Base-by-base conservation (phyloP, 2,329 filamentous ascomycete genomes). In the Fulvia fulva region DNA sequence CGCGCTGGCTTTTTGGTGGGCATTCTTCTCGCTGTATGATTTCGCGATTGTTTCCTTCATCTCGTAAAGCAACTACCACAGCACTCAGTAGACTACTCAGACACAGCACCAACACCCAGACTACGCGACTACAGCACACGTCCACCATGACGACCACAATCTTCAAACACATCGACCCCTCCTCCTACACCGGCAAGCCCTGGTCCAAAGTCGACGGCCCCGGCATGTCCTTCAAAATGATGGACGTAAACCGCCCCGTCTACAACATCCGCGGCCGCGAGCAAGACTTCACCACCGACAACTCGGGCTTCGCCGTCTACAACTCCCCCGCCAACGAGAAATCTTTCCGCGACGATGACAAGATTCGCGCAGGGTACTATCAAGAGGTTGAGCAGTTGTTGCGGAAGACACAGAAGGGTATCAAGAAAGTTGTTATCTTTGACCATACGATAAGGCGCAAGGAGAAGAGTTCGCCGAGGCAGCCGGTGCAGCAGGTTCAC, bases 401-500 rank as follows among this genome's bases (percentile, higher is more conserved):
- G 1, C 77, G 78, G 12, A 72, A 77, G 26, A 81, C 81, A 46
- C 75, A 88, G 0, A 76, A 80, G 0, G 81, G 78, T 0, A 75
- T 86, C 53, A 82, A 81, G 55, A 84, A 84, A 60, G 80, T 90
- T 11, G 79, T 85, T 59, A 86, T 89, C 58, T 90, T 90, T 69
- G 87, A 90, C 71, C 87, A 90, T 71, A 89, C 87, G 0, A 86
- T 90, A 64, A 81, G 87, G 1, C 76, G 81, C 6, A 75, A 81
- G 21, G 72, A 77, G 1, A 80, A 81, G n/a, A 71, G 75, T 1
- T 76, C 84, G 0, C 78, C 84, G 0, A 79, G 87, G 5, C 82
- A 83, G 62, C 87, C 87, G 0, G 86, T 90, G 0, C 83, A 87
- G 70, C 82, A 84, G 64, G 85, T 89, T 0, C 87, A 90, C 61